Base-by-base conservation (phyloP, 2,329 filamentous ascomycete species). In the Cercospora nicotianae region DNA sequence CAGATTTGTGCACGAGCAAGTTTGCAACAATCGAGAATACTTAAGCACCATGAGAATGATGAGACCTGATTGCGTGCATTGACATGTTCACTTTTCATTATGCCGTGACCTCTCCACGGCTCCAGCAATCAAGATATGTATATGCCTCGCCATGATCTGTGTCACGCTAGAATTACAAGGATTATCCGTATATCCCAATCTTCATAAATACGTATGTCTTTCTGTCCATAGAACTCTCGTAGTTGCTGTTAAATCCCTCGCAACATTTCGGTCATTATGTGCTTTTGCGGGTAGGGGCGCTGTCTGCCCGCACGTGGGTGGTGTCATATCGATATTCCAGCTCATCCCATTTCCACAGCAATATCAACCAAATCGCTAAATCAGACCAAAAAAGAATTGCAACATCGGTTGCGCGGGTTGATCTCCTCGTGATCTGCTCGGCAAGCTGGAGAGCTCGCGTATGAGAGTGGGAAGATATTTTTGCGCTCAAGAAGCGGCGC, bases 401-500 rank as follows among this genome's bases (percentile, higher is more conserved):
- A 30, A 28, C n/a, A 18, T n/a, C 23, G 28, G 53, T 28, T 57
- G 53, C 28, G 23, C 7, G 23, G 12, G 12, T 26, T 18, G 23
- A 30, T 23, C 10, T 23, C 18, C 42, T 23, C 42, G n/a, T 16
- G 3, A 48, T 10, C 18, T 23, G 42, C 18, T 23, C 42, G 10
- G 42, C 6, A 8, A 48, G 42, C 18, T 18, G 42, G 42, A 23
- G 0, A 7, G n/a, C 42, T 48, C 36, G 8, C 36, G 1, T 5
- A 39, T 5, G 8, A 39, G 36, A 5, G 16, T 39, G 16, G 16
- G 6, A 39, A 39, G 36, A 39, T 30, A 39, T 6, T n/a, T 39
- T 0, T 39, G n/a, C 36, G 16, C 36, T 69, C 67, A 68, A 68
- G 55, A 72, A 48, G 64, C 64, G 18, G 64, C 66, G 57, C 71